A percentile compares a stretch with the other conserved stretches of the same genome.
Evolutionary conservation across 2,329 filamentous ascomycete species (phyloP).

Genomic region (Colletotrichum siamense): DNA sequence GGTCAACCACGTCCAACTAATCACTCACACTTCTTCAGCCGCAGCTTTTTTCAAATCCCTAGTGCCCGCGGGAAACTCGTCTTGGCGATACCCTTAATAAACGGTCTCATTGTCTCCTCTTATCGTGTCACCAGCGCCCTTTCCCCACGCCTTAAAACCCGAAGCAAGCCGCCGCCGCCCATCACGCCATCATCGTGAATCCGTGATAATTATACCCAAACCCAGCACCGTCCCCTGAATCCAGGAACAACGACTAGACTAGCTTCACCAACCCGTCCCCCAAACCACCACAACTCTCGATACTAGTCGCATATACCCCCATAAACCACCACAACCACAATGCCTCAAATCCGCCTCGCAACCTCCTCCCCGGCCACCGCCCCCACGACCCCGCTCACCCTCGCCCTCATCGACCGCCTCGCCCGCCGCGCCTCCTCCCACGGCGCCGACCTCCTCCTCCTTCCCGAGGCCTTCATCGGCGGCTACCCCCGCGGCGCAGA

Average conservation of each 20-base stretch:
- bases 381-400: conserved; percentile 61
- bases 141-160: background rate
- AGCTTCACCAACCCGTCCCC: background rate
- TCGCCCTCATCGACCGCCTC: conserved; percentile 68
- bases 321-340: background rate
- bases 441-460: conserved; percentile 74
- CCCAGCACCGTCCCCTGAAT: background rate
- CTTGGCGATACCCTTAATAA: background rate
- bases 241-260: background rate
- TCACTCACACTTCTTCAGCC: background rate
- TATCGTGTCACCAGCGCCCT: background rate
- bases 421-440: conserved; percentile 65
- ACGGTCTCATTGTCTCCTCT: background rate
- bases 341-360: conserved; percentile 51
- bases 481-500: conserved; percentile 85
- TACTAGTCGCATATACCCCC: background rate
- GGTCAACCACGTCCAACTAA: background rate
- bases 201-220: background rate
- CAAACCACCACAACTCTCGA: background rate
- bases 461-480: conserved; percentile 91
- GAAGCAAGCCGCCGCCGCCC: background rate
- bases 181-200: background rate
- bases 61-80: background rate
- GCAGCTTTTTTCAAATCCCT: background rate
- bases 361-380: conserved; percentile 61